A percentile compares a stretch with the other conserved stretches of the same genome.
Evolutionary conservation across 1,284 basidiomycete species (phyloP).

Genomic region (Neolentinus lepideus): DNA sequence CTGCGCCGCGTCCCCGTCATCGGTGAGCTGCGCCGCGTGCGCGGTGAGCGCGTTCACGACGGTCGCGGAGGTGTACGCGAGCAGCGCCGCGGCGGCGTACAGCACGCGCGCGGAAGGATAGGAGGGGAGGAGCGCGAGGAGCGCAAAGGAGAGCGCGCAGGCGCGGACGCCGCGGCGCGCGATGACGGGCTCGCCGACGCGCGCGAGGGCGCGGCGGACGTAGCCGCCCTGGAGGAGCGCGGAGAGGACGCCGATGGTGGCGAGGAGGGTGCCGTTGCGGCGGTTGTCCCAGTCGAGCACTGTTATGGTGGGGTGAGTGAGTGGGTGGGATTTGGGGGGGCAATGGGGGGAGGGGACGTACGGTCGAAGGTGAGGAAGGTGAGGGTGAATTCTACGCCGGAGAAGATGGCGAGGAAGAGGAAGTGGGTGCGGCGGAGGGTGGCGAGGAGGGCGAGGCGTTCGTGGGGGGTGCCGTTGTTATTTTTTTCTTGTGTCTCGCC

Average conservation of each 20-base stretch:
- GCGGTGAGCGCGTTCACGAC: conserved; percentile 88
- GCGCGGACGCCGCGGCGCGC: conserved; percentile 69
- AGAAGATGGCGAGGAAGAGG: conserved; percentile 81
- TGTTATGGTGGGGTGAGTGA: conserved; percentile 17
- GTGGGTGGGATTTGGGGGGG: background rate
- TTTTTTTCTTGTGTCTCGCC: conserved; percentile 4
- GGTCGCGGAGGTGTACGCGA: conserved; percentile 88
- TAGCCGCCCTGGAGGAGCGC: conserved; percentile 88
- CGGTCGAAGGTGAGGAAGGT: conserved; percentile 86
- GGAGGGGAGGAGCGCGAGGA: conserved; percentile 65
- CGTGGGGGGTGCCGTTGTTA: conserved; percentile 31
- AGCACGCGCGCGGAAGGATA: conserved; percentile 51
- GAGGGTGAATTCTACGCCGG: conserved; percentile 88
- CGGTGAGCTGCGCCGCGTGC: conserved; percentile 80
- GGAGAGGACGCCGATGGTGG: conserved; percentile 83
- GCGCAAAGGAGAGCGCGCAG: conserved; percentile 61
- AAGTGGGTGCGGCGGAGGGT: conserved; percentile 67
- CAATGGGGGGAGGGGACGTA: conserved; percentile 36
- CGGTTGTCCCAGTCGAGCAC: conserved; percentile 87
- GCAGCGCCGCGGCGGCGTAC: conserved; percentile 68
- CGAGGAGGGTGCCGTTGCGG: conserved; percentile 83
- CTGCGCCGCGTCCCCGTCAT: conserved; percentile 36
- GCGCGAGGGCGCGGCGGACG: conserved; percentile 69
- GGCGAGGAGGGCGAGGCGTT: conserved; percentile 45
- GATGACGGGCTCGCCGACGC: conserved; percentile 71